Conservation (phyloP, 805 yeast genomes). For the Candida nonsorbophila region DNA sequence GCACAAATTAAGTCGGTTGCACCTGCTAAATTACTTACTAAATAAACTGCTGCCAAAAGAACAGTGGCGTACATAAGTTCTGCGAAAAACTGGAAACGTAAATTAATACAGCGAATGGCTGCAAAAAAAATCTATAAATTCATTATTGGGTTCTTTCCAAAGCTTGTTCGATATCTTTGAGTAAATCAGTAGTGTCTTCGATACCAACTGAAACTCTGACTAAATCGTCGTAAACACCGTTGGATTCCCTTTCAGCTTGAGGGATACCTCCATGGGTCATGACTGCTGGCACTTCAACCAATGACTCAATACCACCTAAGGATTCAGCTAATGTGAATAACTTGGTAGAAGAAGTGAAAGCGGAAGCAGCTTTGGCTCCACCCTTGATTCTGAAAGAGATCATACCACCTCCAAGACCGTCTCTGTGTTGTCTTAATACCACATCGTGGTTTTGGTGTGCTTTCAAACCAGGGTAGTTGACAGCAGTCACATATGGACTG, state of each 20-base stretch:
- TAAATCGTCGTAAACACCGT: constrained; percentile 79
- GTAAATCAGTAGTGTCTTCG: constrained; percentile 74
- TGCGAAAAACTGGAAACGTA: too few species aligned
- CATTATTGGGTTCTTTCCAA: too few species aligned
- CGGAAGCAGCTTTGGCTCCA: constrained; percentile 70
- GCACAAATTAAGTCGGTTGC: too few species aligned
- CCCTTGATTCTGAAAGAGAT: constrained; percentile 82
- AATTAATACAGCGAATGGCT: too few species aligned
- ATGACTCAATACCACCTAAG: constrained; percentile 83
- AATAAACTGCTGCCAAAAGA: too few species aligned
- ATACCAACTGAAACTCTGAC: constrained; percentile 83
- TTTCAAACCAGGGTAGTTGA: constrained; percentile 80
- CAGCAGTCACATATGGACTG: constrained; percentile 53
- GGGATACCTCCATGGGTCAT: constrained; percentile 95
- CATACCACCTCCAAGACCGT: constrained; percentile 89
- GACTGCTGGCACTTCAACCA: constrained; percentile 82
- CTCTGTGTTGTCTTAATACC: constrained; percentile 72
- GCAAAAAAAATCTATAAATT: too few species aligned
- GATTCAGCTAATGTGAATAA: constrained; percentile 85
- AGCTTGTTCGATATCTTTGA: constrained; percentile 69
- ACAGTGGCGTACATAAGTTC: too few species aligned
- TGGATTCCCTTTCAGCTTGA: constrained; percentile 65
- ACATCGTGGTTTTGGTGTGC: constrained; percentile 58
- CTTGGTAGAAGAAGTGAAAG: constrained; percentile 68
- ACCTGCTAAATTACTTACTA: too few species aligned